These are phyloP conservation scores for Escovopsis sp. DNA, from an alignment of 2,329 filamentous ascomycete genomes.

Conservation along the genomic window DNA sequence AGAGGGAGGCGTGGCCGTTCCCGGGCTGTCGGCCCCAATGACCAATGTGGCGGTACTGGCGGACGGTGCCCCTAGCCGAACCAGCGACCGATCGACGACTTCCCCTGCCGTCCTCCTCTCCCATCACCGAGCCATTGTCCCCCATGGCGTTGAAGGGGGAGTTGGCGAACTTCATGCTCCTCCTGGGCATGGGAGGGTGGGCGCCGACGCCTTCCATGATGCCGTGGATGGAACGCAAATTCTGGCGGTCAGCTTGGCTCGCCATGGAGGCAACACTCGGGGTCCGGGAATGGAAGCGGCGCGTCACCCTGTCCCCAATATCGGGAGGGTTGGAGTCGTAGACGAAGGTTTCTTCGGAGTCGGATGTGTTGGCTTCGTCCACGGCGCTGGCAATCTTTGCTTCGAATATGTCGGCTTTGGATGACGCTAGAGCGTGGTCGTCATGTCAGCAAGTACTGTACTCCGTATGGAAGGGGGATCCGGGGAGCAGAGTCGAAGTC, in stretches of 20 bases:
- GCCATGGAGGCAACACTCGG: conserved; percentile 80
- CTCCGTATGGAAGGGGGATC: neutral
- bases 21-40: conserved; percentile 58
- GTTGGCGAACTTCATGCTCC: conserved; percentile 93
- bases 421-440: conserved; percentile 46
- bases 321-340: conserved; percentile 94
- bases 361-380: conserved; percentile 89
- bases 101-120: conserved; percentile 53
- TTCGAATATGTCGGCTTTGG: conserved; percentile 96
- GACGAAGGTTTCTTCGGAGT: conserved; percentile 96
- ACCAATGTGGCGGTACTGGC: conserved; percentile 62
- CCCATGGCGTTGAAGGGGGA: conserved; percentile 48
- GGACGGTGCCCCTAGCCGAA: conserved; percentile 48
- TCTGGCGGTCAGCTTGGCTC: conserved; percentile 49
- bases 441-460: neutral
- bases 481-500: neutral
- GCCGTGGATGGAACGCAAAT: conserved; percentile 50
- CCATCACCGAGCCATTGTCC: conserved; percentile 31
- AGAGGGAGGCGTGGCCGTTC: conserved; percentile 55
- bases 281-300: conserved; percentile 81
- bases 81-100: conserved; percentile 45
- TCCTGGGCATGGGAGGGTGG: conserved; percentile 41
- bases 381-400: conserved; percentile 92
- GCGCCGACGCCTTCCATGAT: conserved; percentile 43
- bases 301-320: conserved; percentile 39